Evolutionary conservation across 441 rosid species (phyloP).

Genomic region (Gossypium davidsonii): DNA sequence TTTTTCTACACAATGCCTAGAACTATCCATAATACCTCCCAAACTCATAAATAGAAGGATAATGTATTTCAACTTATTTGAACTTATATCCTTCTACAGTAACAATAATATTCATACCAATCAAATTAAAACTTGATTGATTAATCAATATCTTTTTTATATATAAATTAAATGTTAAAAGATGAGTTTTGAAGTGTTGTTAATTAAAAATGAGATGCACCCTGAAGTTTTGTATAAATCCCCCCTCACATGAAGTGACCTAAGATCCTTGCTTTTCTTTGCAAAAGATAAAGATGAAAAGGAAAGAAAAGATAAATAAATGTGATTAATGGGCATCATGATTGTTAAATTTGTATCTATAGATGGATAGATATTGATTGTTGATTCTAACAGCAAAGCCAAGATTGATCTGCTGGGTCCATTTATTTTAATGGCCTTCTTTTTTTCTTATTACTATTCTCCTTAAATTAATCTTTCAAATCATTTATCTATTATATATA

Average conservation of each 20-base stretch:
- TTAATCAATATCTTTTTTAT: too few relatives aligned
- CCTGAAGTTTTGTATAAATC: neutral
- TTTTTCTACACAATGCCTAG: too few relatives aligned
- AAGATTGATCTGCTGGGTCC: neutral
- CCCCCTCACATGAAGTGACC: constrained; percentile 28
- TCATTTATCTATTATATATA: too few relatives aligned
- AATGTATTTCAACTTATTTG: too few relatives aligned
- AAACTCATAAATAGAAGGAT: neutral
- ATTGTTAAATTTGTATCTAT: neutral
- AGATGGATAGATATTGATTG: neutral
- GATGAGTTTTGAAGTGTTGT: neutral
- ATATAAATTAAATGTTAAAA: neutral
- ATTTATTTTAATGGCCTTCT: neutral
- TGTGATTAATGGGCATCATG: constrained; percentile 22
- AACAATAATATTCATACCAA: fast-evolving
- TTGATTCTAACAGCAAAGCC: constrained; percentile 6
- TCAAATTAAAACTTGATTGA: too few relatives aligned
- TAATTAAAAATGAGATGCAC: neutral
- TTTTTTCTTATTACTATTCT: neutral
- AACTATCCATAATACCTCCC: neutral
- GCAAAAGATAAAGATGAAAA: constrained; percentile 15
- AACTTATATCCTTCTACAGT: fast-evolving
- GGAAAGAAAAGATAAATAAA: neutral
- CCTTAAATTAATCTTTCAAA: neutral
- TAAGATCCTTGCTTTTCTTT: constrained; percentile 32